Base-by-base conservation (phyloP, 768 basidiomycete species). In the Gelatoporia subvermispora region DNA sequence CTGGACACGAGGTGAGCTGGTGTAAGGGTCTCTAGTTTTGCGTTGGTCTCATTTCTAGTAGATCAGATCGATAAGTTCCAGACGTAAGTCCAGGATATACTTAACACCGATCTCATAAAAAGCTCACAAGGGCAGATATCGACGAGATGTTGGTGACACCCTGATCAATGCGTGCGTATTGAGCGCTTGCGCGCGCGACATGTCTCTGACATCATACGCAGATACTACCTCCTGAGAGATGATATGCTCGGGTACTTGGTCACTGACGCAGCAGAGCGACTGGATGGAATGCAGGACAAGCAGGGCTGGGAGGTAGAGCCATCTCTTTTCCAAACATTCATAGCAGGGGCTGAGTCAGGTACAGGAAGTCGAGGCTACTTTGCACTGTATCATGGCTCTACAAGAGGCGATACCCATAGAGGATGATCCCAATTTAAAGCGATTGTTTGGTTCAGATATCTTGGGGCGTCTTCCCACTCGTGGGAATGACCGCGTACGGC, bases 81-180 rank as follows among this genome's bases (percentile, higher is more conserved):
- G 63, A 79, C 85, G 87, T 90, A 56, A 62, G 84, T 72, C 20
- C 15, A 10, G 9, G 8, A 36, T 35, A 22, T 18, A 10, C 11
- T 8, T 18, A n/a, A n/a, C n/a, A n/a, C n/a, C n/a, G n/a, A n/a
- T n/a, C n/a, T n/a, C n/a, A n/a, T n/a, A n/a, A 18, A 15, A 3
- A 5, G 8, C 7, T 43, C 15, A 15, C 31, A 10, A 2, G 7
- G 11, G 22, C 11, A 90, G 88, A 24, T 93, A 90, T 68, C 81
- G 91, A 55, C 70, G 89, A 52, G 90, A 93, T 50, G 81, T 91
- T 21, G 91, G 90, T 0, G 91, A 93, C 66, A 89, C 88, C 1
- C 72, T 93, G 13, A 84, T 93, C 51, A 93, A 93, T 56, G 88
- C 89, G 87, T 92, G 67, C 46, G 85, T 72, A 17, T 17, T 20